A percentile compares a stretch with the other conserved stretches of the same genome.
Evolutionary conservation across 495 filamentous ascomycete species (phyloP).

Genomic region (Aspergillus ostianus): DNA sequence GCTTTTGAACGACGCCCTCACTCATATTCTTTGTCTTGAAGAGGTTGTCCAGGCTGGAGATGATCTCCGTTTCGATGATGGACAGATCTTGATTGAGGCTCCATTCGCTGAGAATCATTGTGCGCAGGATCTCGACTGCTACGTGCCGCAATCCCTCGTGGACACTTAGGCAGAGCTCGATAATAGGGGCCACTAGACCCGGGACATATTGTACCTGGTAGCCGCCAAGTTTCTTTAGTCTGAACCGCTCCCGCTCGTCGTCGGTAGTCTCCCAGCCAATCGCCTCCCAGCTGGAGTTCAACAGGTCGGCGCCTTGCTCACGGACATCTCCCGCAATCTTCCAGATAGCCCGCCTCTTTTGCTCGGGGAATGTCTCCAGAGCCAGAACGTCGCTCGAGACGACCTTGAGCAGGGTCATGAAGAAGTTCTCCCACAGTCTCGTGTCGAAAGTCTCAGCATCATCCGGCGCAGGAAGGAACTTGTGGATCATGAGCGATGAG

Average conservation of each 20-base stretch:
- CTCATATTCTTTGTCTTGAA: conserved; percentile 87
- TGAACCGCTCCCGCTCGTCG: conserved; percentile 72
- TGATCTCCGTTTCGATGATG: conserved; percentile 93
- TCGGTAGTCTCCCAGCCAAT: conserved; percentile 92
- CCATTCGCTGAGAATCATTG: conserved; percentile 99
- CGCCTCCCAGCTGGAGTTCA: conserved; percentile 86
- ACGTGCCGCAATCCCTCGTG: conserved; percentile 88
- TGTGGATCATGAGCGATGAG: conserved; percentile 70
- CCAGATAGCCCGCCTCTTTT: conserved; percentile 94
- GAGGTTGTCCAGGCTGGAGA: conserved; percentile 87
- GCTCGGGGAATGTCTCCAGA: conserved; percentile 94
- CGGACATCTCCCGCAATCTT: conserved; percentile 97
- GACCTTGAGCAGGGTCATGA: conserved; percentile 82
- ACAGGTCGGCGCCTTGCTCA: conserved; percentile 81
- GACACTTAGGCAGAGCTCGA: conserved; percentile 91
- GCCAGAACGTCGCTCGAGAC: conserved; percentile 85
- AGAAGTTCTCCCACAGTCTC: conserved; percentile 90
- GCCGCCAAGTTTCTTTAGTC: conserved; percentile 81
- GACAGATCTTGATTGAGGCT: conserved; percentile 90
- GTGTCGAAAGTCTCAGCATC: conserved; percentile 92
- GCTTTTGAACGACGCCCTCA: conserved; percentile 86
- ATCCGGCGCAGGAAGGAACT: conserved; percentile 80
- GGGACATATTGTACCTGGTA: conserved; percentile 99
- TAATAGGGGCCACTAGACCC: conserved; percentile 82
- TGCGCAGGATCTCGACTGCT: conserved; percentile 89